phyloP scores from a whole-genome alignment of 176 grass and related monocot genomes.

The Olyra latifolia region DNA sequence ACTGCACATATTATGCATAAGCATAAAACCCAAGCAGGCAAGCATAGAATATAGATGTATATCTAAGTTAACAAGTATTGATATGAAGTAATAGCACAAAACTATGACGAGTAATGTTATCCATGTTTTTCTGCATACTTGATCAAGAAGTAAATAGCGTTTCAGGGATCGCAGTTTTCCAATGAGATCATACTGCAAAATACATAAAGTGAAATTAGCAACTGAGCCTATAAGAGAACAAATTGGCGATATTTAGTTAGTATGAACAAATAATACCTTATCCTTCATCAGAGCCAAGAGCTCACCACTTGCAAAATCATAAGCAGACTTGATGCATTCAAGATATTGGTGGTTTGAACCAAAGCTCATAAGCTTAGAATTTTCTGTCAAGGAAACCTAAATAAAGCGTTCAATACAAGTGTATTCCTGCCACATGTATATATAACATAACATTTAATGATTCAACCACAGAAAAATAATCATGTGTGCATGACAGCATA shows the following conservation, averaged over 20 bases:
- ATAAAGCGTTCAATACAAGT: constrained; percentile 35
- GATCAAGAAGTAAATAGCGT: constrained; percentile 91
- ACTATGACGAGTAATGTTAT: constrained; percentile 19
- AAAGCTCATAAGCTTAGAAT: constrained; percentile 91
- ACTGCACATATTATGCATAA: constrained; percentile 11
- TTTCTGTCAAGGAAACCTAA: constrained; percentile 91
- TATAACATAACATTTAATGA: not conserved
- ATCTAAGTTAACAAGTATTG: constrained; percentile 6
- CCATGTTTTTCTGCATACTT: constrained; percentile 51
- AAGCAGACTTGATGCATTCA: constrained; percentile 97
- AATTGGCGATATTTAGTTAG: constrained; percentile 7
- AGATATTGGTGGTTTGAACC: constrained; percentile 93
- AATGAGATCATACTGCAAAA: constrained; percentile 75
- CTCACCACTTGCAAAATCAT: constrained; percentile 95
- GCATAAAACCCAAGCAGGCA: constrained; percentile 13
- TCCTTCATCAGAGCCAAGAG: constrained; percentile 93
- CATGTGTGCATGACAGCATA: constrained; percentile 21
- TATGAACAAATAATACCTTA: constrained; percentile 52
- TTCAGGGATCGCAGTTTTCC: constrained; percentile 92
- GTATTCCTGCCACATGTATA: not conserved
- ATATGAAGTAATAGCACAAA: constrained; percentile 22
- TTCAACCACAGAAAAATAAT: constrained; percentile 10
- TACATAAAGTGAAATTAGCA: constrained; percentile 28
- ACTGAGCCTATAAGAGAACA: not conserved
- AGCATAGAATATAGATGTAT: not conserved